Evolutionary conservation across 1,139 yeast genomes (phyloP).

Genomic region (Kodamaea alishanica): DNA sequence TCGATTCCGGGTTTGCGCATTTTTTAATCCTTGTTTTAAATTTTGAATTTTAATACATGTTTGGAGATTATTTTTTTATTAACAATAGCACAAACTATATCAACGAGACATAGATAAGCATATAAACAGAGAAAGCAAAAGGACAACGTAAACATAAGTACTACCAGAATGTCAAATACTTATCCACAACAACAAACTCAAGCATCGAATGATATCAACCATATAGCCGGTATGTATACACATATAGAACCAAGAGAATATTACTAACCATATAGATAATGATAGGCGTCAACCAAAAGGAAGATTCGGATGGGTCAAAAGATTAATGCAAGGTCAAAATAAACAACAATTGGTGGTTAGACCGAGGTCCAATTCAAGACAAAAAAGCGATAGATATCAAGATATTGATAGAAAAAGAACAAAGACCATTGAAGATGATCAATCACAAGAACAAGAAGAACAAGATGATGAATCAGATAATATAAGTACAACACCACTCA

Average conservation of each 20-base stretch:
- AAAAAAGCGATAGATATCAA: not conserved
- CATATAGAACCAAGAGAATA: not conserved
- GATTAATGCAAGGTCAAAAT: conserved; percentile 45
- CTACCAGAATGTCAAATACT: not conserved
- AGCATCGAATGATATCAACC: not conserved
- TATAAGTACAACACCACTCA: conserved; percentile 50
- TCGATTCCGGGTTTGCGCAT: not conserved
- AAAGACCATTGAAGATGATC: not conserved
- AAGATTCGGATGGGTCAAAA: conserved; percentile 45
- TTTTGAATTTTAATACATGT: not conserved
- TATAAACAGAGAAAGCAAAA: not conserved
- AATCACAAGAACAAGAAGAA: conserved; percentile 6
- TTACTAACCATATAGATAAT: not conserved
- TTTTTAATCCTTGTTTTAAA: not conserved
- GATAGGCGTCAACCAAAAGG: conserved; percentile 23
- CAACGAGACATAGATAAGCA: conserved; percentile 2
- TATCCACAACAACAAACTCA: not conserved
- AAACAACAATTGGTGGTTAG: conserved; percentile 13
- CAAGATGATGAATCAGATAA: conserved; percentile 27
- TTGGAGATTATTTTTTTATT: not conserved
- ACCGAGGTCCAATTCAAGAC: conserved; percentile 5
- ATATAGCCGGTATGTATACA: too few species aligned
- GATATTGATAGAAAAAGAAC: not conserved
- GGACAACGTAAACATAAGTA: not conserved
- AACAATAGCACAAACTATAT: not conserved